phyloP scores from a whole-genome alignment of 2,329 filamentous ascomycete species.

The Scedosporium minutisporum region DNA sequence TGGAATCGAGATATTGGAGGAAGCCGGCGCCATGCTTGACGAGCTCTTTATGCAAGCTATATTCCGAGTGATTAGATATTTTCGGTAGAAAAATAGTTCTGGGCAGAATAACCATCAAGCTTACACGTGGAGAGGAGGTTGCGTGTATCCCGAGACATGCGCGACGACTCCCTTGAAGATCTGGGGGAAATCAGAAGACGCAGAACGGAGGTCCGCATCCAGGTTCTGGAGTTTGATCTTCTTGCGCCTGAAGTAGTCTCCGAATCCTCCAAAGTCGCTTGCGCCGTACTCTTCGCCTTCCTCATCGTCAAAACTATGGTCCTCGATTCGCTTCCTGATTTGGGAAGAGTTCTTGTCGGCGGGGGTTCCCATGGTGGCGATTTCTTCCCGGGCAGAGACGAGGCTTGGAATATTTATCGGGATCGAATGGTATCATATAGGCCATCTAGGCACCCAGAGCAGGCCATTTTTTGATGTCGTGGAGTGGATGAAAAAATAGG shows the following conservation, averaged over 20 bases:
- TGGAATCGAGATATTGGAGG: conserved; percentile 87
- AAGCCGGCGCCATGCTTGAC: conserved; percentile 92
- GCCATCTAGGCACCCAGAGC: not conserved
- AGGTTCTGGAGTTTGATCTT: conserved; percentile 96
- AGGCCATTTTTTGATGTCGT: not conserved
- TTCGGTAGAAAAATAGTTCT: not conserved
- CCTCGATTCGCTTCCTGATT: conserved; percentile 52
- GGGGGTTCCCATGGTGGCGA: conserved; percentile 43
- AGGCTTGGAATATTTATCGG: too few relatives aligned
- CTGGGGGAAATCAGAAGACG: conserved; percentile 59
- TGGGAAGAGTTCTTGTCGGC: conserved; percentile 54
- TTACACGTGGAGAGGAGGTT: conserved; percentile 75
- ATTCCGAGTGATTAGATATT: not conserved
- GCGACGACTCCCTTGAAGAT: conserved; percentile 89
- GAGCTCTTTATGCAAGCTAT: conserved; percentile 66
- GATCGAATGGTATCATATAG: not conserved
- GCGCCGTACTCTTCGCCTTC: conserved; percentile 82
- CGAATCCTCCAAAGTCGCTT: conserved; percentile 80
- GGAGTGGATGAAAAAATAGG: not conserved
- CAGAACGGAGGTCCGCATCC: conserved; percentile 68
- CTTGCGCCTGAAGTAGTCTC: conserved; percentile 89
- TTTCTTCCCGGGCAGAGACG: not conserved
- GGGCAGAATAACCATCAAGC: conserved; percentile 12
- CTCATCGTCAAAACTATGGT: conserved; percentile 68
- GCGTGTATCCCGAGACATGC: conserved; percentile 92